Evolutionary conservation across 306 rosid species (phyloP), one percentile per base, ranked within the genome.

Genomic region (Lablab purpureus): DNA sequence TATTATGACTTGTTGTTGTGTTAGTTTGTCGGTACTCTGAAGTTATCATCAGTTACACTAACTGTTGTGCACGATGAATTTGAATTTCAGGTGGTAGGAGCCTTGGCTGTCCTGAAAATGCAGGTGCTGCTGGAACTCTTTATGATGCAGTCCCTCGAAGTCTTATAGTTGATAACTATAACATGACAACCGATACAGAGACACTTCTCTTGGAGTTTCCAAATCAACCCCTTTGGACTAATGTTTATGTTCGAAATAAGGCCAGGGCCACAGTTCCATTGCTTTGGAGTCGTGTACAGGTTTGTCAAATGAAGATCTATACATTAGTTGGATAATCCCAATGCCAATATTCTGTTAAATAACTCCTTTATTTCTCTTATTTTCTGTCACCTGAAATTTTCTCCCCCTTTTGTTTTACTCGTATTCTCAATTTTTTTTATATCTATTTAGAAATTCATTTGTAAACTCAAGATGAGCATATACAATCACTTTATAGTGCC

Each of bases 211-310:
- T 96, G 92, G 99, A 96, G 59, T 96, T 96, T 79, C 98, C 97
- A 70, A 83, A 93, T 86, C 98, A 84, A 79, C 99, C 99, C 69
- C 98, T 96, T 65, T 90, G 92, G 99, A 91, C 97, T 52, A 96
- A 96, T 85, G 88, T 96, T 76, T 96, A 93, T 87, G 89, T 96
- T 79, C 89, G 89, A 54, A 91, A 96, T 82, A 89, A 86, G 87
- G 99, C 99, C 22, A 89, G 97, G 91, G 99, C 98, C 67, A 81
- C 96, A 6, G 98, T 96, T 79, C 99, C 99, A 64, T 85, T 96
- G 89, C 97, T 91, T 62, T 96, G 99, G 99, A 96, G 99, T 77
- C 97, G 98, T 43, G 99, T 96, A 73, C 99, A 96, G 98, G 99
- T 96, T 87, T n/a, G 97, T 80, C 54, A 50, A 51, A 65, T 41